Percentiles rank a stretch among this genome's conserved stretches.
These are phyloP conservation scores for Backusella mclennaniae DNA, from an alignment of 192 early-diverging fungal genomes.

Conservation along the genomic window DNA sequence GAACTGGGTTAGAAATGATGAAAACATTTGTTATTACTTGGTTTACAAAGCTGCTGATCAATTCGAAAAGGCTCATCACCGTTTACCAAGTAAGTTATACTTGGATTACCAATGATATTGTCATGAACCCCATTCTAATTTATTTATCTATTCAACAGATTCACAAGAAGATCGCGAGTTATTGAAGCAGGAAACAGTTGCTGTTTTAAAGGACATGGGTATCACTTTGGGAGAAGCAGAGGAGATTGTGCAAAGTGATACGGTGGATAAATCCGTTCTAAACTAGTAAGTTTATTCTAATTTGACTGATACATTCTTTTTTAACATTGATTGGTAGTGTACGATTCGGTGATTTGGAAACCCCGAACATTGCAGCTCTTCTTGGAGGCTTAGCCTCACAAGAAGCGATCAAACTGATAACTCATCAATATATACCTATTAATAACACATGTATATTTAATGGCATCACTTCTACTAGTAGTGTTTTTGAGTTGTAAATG, in stretches of 20 bases:
- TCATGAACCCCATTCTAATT: neutral
- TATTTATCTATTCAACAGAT: neutral
- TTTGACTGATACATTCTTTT: neutral
- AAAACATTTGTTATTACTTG: constrained; percentile 62
- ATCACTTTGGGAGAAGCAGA: neutral
- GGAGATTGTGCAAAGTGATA: neutral
- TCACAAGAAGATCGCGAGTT: constrained; percentile 8
- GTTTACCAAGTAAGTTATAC: constrained; percentile 14
- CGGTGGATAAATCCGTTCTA: constrained; percentile 8
- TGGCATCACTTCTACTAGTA: constrained; percentile 63
- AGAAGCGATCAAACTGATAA: constrained; percentile 94
- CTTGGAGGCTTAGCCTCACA: constrained; percentile 90
- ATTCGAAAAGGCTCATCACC: constrained; percentile 54
- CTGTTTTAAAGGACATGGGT: constrained; percentile 4
- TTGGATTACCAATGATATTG: neutral
- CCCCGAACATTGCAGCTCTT: constrained; percentile 83
- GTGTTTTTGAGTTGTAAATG: constrained; percentile 22
- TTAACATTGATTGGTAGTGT: constrained; percentile 28
- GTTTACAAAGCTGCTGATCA: constrained; percentile 63
- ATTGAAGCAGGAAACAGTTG: neutral
- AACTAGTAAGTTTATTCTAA: constrained; percentile 17
- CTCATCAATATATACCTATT: constrained; percentile 91
- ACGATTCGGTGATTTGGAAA: constrained; percentile 70
- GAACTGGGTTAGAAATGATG: constrained; percentile 53
- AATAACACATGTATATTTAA: constrained; percentile 87